Evolutionary conservation across 306 rosid genomes (phyloP), one percentile per base, ranked within the genome.

Genomic region (Ormosia semicastrata): DNA sequence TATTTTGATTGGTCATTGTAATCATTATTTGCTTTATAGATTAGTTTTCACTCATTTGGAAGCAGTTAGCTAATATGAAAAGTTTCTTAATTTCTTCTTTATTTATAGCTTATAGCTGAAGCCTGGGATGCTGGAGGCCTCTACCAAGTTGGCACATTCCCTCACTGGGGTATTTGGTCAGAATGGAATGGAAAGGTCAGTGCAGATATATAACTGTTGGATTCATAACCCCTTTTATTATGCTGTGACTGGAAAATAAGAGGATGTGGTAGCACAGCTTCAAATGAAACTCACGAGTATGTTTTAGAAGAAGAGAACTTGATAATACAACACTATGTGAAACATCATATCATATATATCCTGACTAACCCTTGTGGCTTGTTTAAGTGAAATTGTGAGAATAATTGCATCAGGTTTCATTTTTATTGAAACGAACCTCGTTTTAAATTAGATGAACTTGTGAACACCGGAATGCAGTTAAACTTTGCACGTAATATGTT

Each of bases 171-270:
- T 86, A 85, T 85, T 88, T 95, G 99, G 99, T 95, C 97, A 52
- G 99, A 93, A 87, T 95, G 99, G 99, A 95, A 95, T 81, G 99
- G 99, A 77, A 92, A 93, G 99, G 99, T 94, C 50, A 75, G 98
- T 83, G 81, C 53, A 73, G 66, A 52, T 72, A 41, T 33, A 64
- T 65, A 14, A 46, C 60, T 82, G 80, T 60, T 83, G 73, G 34
- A 71, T 67, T 58, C 67, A 32, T 63, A 58, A 57, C 82, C 57
- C 47, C 9, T 33, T 37, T 75, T 66, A 46, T 54, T 37, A 34
- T 75, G 64, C 52, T 66, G 41, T 72, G 67, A 75, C 18, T 30
- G 18, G 57, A 54, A 82, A 62, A 73, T 43, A 44, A 7, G 53
- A 64, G 49, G 76, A 36, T 76, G 76, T 29, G 14, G 41, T 32